These are phyloP conservation scores for Penicillium goetzii DNA, from an alignment of 495 filamentous ascomycete species.

Conservation along the genomic window DNA sequence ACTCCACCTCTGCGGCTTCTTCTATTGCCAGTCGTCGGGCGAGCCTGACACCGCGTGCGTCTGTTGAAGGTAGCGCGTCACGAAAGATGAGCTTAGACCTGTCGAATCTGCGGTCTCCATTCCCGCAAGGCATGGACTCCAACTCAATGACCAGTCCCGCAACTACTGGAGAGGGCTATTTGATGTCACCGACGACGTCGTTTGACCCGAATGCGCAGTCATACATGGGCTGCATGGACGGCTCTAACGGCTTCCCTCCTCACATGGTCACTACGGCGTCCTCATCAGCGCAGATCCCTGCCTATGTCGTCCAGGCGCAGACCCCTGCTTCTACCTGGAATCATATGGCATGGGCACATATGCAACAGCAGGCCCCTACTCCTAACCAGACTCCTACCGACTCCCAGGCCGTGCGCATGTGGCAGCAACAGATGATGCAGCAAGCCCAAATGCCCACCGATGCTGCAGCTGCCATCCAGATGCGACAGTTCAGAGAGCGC, in stretches of 20 bases:
- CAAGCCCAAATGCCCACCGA: conserved; percentile 30
- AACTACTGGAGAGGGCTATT: conserved; percentile 28
- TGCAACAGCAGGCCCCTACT: conserved; percentile 33
- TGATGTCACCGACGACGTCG: conserved; percentile 37
- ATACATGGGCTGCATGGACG: conserved; percentile 31
- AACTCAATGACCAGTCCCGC: conserved; percentile 36
- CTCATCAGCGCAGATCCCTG: conserved; percentile 34
- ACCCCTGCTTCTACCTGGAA: conserved; percentile 20
- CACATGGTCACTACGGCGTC: conserved; percentile 21
- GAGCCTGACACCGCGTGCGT: conserved; percentile 34
- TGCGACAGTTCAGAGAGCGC: conserved; percentile 45
- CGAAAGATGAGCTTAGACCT: conserved; percentile 51
- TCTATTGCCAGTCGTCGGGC: conserved; percentile 31
- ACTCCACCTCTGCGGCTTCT: conserved; percentile 17
- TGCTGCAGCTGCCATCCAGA: conserved; percentile 29
- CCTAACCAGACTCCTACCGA: conserved; percentile 31
- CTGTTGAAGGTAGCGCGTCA: conserved; percentile 31
- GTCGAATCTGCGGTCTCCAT: conserved; percentile 38
- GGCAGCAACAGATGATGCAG: conserved; percentile 42
- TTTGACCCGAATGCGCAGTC: conserved; percentile 34
- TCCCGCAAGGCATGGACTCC: conserved; percentile 35
- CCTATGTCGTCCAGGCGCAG: conserved; percentile 30
- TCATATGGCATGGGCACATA: conserved; percentile 31
- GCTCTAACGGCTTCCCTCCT: conserved; percentile 17
- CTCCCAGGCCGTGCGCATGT: conserved; percentile 32